Base-by-base conservation (phyloP, 2,329 filamentous ascomycete genomes). In the Colletotrichum cordylinicola region DNA sequence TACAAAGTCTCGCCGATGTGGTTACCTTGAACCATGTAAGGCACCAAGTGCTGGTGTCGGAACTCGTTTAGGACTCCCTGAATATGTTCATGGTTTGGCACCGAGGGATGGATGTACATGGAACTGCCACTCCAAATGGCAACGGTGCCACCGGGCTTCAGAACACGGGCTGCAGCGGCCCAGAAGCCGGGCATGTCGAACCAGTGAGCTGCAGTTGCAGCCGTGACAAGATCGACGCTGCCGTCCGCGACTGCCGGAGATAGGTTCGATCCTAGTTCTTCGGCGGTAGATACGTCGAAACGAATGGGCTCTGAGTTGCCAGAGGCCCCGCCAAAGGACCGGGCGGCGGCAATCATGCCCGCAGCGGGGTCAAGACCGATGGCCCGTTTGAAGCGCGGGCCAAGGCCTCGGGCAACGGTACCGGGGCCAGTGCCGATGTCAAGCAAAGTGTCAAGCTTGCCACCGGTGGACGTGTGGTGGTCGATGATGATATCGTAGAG, bases 351-450 rank as follows among this genome's bases (percentile, higher is more conserved):
- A 66, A 92, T 88, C 91, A 92, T 93, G 56, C 86, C 87, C 16
- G 83, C 82, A 3, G 88, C 87, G 0, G 90, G 85, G 76, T 93
- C 91, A 15, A 90, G 78, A 7, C 90, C 91, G 18, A 88, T 81
- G 9, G 83, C 87, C 31, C 84, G 80, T 1, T 79, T 72, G 79
- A 92, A 92, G 39, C 83, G 83, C 0, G 82, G 80, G 0, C 87
- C 86, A 2, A 92, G 84, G 7, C 82, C 83, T 4, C 87, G 85
- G 0, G 85, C 85, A 0, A 87, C 88, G 15, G 81, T 87, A 6
- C 91, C 91, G 0, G 91, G 90, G 0, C 91, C 90, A 78, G 90
- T 91, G 37, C 91, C 91, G 8, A 92, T 82, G 76, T 93, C 91
- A 15, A 91, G 79, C 0, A 91, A 76, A 4, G 82, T 83, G 35